These are phyloP conservation scores for Fraxinus floribunda DNA, from an alignment of 305 asterid species.

Conservation along the genomic window DNA sequence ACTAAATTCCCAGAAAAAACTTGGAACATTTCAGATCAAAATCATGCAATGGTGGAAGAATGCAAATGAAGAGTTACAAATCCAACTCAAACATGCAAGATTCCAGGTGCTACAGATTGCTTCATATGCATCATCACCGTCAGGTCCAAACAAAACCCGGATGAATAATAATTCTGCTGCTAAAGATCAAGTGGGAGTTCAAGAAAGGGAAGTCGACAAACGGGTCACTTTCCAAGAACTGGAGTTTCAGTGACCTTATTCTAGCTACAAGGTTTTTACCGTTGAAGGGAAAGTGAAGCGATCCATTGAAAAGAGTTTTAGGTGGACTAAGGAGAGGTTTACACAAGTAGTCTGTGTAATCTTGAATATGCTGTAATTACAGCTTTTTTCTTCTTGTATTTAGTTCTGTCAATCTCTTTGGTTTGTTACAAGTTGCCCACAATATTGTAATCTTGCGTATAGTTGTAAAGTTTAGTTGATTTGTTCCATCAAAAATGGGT, in stretches of 20 bases:
- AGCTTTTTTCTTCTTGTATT: neutral
- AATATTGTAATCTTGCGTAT: neutral
- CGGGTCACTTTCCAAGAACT: slow-evolving; percentile 40
- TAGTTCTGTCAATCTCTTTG: neutral
- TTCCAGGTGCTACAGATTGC: slow-evolving; percentile 71
- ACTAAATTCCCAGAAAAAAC: neutral
- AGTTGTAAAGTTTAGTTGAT: neutral
- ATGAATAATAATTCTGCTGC: slow-evolving; percentile 31
- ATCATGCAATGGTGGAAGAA: neutral
- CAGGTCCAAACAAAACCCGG: slow-evolving; percentile 27
- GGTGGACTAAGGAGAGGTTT: slow-evolving; percentile 69
- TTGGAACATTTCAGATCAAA: neutral
- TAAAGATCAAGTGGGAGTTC: slow-evolving; percentile 42
- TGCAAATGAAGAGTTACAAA: slow-evolving; percentile 18
- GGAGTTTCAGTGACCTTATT: slow-evolving; percentile 55
- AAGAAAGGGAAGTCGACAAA: slow-evolving; percentile 65
- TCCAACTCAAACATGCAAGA: slow-evolving; percentile 55
- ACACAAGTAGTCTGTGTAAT: slow-evolving; percentile 47
- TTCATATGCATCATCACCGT: slow-evolving; percentile 54
- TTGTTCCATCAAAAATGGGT: neutral
- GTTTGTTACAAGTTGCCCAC: neutral
- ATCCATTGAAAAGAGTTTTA: slow-evolving; percentile 63
- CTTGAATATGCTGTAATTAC: neutral
- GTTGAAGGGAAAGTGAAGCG: slow-evolving; percentile 86
- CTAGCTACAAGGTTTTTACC: slow-evolving; percentile 60